Evolutionary conservation across 208 protist genomes (phyloP).

Genomic region (Leishmania guyanensis): DNA sequence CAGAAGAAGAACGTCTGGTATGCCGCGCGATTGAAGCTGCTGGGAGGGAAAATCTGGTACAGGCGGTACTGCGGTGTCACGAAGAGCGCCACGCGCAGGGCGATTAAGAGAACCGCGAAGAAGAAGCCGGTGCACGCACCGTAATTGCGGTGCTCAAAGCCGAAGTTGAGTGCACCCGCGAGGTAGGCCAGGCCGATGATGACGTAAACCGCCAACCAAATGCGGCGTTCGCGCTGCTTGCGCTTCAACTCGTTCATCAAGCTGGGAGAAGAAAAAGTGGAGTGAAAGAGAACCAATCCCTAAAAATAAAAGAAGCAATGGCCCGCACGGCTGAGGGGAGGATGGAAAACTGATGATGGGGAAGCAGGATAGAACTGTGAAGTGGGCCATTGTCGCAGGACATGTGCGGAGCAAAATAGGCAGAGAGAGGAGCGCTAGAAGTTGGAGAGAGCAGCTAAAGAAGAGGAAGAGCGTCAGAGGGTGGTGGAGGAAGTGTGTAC

Average conservation of each 20-base stretch:
- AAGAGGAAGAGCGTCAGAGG: not conserved
- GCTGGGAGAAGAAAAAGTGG: too few relatives aligned
- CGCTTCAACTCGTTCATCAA: slow-evolving; percentile 18
- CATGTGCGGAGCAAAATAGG: not conserved
- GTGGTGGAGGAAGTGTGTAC: too few relatives aligned
- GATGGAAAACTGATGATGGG: not conserved
- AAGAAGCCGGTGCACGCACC: slow-evolving; percentile 64
- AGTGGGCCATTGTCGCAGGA: not conserved
- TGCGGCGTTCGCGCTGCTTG: slow-evolving; percentile 10
- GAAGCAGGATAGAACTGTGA: not conserved
- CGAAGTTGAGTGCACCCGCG: slow-evolving; percentile 45
- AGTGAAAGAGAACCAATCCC: not conserved
- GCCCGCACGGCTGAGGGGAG: not conserved
- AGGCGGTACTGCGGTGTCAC: slow-evolving; percentile 39
- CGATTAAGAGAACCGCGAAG: slow-evolving; percentile 52
- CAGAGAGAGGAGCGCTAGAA: not conserved
- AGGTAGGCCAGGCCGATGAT: slow-evolving; percentile 55
- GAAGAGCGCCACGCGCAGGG: slow-evolving; percentile 37
- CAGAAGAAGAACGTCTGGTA: slow-evolving; percentile 51
- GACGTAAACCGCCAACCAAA: slow-evolving; percentile 42
- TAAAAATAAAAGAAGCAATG: not conserved
- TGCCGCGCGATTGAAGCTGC: slow-evolving; percentile 33
- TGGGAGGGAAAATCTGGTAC: slow-evolving; percentile 47
- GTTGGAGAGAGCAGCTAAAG: not conserved
- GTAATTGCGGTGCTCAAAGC: slow-evolving; percentile 60